phyloP scores from a whole-genome alignment of 257 asterid species.

The Buddleja alternifolia region DNA sequence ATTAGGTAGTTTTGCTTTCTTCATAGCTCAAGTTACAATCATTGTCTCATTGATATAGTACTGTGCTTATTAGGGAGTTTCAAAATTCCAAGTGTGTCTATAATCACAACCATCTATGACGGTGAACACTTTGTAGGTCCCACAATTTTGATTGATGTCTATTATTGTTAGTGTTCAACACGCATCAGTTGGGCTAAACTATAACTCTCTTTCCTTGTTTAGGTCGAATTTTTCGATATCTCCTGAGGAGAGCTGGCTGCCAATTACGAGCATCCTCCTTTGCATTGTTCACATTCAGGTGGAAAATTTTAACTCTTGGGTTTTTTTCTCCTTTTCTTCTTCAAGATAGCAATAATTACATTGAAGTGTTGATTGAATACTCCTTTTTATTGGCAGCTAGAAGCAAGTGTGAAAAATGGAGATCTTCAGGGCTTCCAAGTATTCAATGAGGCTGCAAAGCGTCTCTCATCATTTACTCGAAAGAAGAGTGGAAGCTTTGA shows the following conservation, averaged over 20 bases:
- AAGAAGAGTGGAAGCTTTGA: too few species aligned
- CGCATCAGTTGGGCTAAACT: too few species aligned
- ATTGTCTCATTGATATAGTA: too few species aligned
- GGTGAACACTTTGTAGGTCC: too few species aligned
- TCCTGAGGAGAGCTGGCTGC: not conserved
- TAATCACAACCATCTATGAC: too few species aligned
- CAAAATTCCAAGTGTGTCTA: too few species aligned
- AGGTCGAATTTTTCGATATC: not conserved
- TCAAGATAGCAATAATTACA: not conserved
- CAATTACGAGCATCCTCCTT: not conserved
- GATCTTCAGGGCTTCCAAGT: slow-evolving; percentile 16
- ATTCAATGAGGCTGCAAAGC: slow-evolving; percentile 15
- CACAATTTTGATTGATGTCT: too few species aligned
- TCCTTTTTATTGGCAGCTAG: not conserved
- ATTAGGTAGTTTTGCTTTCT: too few species aligned
- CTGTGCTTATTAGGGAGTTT: too few species aligned
- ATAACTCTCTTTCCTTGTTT: not conserved
- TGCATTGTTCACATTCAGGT: not conserved
- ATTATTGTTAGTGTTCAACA: too few species aligned
- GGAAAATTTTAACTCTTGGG: not conserved
- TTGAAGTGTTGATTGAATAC: not conserved
- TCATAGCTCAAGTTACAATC: too few species aligned
- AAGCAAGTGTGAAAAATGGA: slow-evolving; percentile 17
- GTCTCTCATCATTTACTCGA: not conserved
- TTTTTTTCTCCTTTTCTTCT: too few species aligned